Base-by-base conservation (phyloP, 768 basidiomycete species). In the Glaciozyma martinii region DNA sequence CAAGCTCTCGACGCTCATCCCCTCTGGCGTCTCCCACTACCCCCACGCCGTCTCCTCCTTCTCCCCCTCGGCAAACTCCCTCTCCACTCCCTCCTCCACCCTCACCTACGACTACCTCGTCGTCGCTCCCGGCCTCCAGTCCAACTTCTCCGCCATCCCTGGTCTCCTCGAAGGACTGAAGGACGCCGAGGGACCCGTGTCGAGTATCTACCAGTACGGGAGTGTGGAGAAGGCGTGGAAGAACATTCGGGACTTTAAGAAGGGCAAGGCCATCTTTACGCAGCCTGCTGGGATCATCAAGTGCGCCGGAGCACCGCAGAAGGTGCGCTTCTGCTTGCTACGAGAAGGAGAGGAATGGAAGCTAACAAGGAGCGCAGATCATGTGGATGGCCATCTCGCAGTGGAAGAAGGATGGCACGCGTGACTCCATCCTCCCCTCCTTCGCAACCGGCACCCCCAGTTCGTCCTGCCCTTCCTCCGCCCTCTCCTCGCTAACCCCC, bases 251-350 rank as follows among this genome's bases (percentile, higher is more conserved):
- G 80, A 80, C 18, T 81, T 91, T 62, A 82, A 86, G 43, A 78
- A 80, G 3, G 92, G 93, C 18, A 84, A 85, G 60, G 92, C 92
- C 6, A 82, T 98, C 71, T 99, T 98, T 79, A 97, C 93, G 0
- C 94, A 98, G 73, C 94, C 93, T 43, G 83, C 87, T 19, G 91
- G 93, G 21, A 78, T 90, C 30, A 83, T 99, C 74, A 99, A 99
- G 77, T 98, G 93, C 75, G 88, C 92, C 13, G 79, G 79, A 33
- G 78, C 74, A 23, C 75, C 75, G 23, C 75, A 71, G 87, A 90
- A 79, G 88, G 89, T 88, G 72, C 70, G 37, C 15, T 40, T 40
- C 37, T n/a, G 37, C 37, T 40, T 13, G 37, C 37, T 40, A 12
- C 10, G 10, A 40, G 3, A 8, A 12, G 37, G 10, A 13, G 37